phyloP scores from a whole-genome alignment of 2,329 filamentous ascomycete genomes.

The Botrytis paeoniae region DNA sequence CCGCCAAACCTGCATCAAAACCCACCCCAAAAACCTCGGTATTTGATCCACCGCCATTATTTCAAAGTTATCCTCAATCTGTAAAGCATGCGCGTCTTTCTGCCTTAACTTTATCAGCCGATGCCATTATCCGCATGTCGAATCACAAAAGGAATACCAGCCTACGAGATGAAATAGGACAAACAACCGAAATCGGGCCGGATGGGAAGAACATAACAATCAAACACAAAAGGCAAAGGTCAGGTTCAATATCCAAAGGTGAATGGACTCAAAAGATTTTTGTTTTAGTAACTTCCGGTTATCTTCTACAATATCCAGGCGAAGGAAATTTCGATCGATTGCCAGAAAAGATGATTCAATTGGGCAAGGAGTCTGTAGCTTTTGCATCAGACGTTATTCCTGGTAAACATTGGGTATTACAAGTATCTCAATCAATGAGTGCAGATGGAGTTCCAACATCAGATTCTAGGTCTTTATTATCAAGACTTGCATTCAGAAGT shows the following conservation, averaged over 20 bases:
- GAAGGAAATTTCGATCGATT: conserved; percentile 67
- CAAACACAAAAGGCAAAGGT: conserved; percentile 38
- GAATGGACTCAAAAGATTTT: conserved; percentile 73
- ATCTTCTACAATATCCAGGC: conserved; percentile 70
- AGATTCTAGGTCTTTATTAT: conserved; percentile 60
- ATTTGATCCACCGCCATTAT: conserved; percentile 73
- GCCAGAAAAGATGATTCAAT: conserved; percentile 70
- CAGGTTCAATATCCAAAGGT: conserved; percentile 43
- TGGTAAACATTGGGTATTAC: conserved; percentile 76
- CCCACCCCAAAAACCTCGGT: conserved; percentile 30
- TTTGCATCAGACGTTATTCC: conserved; percentile 79
- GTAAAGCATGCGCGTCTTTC: conserved; percentile 71
- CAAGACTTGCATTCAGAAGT: conserved; percentile 59
- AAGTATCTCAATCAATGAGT: conserved; percentile 66
- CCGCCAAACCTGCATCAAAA: conserved; percentile 23
- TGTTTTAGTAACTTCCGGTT: conserved; percentile 65
- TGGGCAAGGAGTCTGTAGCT: conserved; percentile 72
- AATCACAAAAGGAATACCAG: conserved; percentile 51
- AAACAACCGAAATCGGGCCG: conserved; percentile 29
- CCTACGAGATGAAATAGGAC: conserved; percentile 39
- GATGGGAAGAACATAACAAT: conserved; percentile 43
- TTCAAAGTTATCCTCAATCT: conserved; percentile 83
- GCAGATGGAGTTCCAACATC: conserved; percentile 50
- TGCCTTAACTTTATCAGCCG: conserved; percentile 64
- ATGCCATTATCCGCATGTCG: conserved; percentile 61